Base-by-base conservation (phyloP, 371 early-diverging fungal genomes). In the Chytridiales sp. region DNA sequence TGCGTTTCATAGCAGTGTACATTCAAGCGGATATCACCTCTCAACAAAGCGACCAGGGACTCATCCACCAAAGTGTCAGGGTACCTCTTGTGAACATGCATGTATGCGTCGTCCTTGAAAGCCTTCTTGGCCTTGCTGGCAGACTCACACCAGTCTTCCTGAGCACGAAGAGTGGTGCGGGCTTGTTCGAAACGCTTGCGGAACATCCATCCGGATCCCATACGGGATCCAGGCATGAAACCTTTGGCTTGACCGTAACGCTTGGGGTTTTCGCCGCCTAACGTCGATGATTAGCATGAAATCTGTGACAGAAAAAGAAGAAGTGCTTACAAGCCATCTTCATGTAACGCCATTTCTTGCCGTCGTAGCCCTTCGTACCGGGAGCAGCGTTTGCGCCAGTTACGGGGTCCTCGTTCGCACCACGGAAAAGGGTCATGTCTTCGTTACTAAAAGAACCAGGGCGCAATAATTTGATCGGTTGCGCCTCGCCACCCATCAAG, bases 181-280 rank as follows among this genome's bases (percentile, higher is more conserved):
- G 90, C 92, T 64, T 76, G 73, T 19, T 76, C 71, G 30, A 88
- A 82, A 24, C 71, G 67, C 31, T 84, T 68, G 27, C 92, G 82
- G 64, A 88, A 79, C 27, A 87, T 71, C 72, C 82, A 92, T 1
- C 81, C 88, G 60, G 79, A 77, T 27, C 92, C 92, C 39, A 92
- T 69, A 51, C 91, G 82, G 46, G 80, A 75, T 3, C 63, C 67
- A 17, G 85, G 86, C 61, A 81, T 65, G 8, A 47, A 72, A 69
- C 67, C 60, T 47, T 39, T 46, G 17, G 34, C 36, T 9, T 70
- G 68, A 48, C 78, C 77, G 9, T 70, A 59, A 0, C 63, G 22
- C 66, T 90, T 91, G 22, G 88, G 85, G 68, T 90, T 92, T 68
- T 92, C 92, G 21, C 92, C 92, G 47, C 54, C n/a, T n/a, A n/a